Conservation (phyloP, 169 alveolate genomes). For the Cryptosporidium viatorum region DNA sequence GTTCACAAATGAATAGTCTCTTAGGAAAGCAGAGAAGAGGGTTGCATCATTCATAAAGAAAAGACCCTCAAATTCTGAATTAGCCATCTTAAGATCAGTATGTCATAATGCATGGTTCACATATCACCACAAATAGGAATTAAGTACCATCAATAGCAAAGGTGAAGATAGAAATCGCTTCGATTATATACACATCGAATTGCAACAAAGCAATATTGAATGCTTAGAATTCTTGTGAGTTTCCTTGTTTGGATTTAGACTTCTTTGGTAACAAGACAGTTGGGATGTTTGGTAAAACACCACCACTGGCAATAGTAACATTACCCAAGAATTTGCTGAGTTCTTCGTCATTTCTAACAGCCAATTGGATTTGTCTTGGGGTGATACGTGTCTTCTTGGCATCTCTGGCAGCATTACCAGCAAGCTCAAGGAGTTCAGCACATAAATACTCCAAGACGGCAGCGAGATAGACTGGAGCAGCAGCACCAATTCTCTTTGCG, state of each 20-base stretch:
- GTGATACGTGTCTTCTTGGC: conserved; percentile 97
- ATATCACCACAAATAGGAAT: not conserved
- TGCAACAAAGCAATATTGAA: conserved; percentile 44
- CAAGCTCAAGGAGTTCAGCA: conserved; percentile 98
- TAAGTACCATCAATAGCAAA: conserved; percentile 42
- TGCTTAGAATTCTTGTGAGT: conserved; percentile 74
- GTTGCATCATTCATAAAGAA: not conserved
- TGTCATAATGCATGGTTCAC: not conserved
- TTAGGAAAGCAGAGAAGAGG: not conserved
- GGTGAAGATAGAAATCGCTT: conserved; percentile 28
- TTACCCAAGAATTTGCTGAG: conserved; percentile 96
- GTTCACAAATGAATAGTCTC: not conserved
- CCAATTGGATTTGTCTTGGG: conserved; percentile 99
- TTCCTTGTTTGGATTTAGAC: conserved; percentile 82
- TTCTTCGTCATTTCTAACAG: conserved; percentile 98
- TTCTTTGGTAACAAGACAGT: conserved; percentile 95
- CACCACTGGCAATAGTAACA: conserved; percentile 98
- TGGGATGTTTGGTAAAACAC: conserved; percentile 98
- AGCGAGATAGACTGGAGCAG: conserved; percentile 98
- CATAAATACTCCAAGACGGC: conserved; percentile 98
- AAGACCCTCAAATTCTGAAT: not conserved
- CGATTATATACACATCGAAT: conserved; percentile 1
- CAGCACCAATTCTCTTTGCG: conserved; percentile 99
- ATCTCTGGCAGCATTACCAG: conserved; percentile 98
- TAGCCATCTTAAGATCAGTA: not conserved